Conservation (phyloP, 1,284 basidiomycete species). For the Tilletia caries region DNA sequence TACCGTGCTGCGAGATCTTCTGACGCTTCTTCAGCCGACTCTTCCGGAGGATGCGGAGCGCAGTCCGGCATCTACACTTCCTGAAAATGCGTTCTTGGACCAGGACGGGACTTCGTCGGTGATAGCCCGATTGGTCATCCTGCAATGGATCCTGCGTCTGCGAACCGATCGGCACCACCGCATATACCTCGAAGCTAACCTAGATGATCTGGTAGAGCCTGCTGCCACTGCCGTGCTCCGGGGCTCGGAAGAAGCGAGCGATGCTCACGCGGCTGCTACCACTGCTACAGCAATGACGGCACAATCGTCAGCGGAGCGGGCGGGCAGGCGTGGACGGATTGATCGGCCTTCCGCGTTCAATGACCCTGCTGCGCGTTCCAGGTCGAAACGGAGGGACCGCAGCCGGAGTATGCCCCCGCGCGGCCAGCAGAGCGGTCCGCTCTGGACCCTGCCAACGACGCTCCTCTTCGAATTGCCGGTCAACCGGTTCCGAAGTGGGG, state of each 20-base stretch:
- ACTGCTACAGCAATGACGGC: conserved; percentile 30
- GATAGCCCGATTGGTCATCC: conserved; percentile 66
- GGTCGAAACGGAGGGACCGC: conserved; percentile 58
- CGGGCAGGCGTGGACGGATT: neutral
- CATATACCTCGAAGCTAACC: conserved; percentile 65
- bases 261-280: conserved; percentile 59
- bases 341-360: neutral
- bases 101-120: conserved; percentile 41
- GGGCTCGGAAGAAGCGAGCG: conserved; percentile 7
- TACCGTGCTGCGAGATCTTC: conserved; percentile 43
- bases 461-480: conserved; percentile 66
- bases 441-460: conserved; percentile 78
- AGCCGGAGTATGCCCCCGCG: conserved; percentile 39
- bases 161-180: conserved; percentile 87
- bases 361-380: neutral
- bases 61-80: conserved; percentile 10
- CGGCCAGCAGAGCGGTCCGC: conserved; percentile 20
- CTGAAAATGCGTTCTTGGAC: conserved; percentile 11
- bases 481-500: conserved; percentile 57
- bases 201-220: conserved; percentile 54
- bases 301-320: neutral
- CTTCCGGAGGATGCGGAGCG: conserved; percentile 6
- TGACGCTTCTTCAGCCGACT: conserved; percentile 33
- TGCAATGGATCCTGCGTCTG: conserved; percentile 85
- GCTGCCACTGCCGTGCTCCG: conserved; percentile 19